phyloP scores from a whole-genome alignment of 2,329 filamentous ascomycete genomes.

The Ophiostoma triangulosporum region DNA sequence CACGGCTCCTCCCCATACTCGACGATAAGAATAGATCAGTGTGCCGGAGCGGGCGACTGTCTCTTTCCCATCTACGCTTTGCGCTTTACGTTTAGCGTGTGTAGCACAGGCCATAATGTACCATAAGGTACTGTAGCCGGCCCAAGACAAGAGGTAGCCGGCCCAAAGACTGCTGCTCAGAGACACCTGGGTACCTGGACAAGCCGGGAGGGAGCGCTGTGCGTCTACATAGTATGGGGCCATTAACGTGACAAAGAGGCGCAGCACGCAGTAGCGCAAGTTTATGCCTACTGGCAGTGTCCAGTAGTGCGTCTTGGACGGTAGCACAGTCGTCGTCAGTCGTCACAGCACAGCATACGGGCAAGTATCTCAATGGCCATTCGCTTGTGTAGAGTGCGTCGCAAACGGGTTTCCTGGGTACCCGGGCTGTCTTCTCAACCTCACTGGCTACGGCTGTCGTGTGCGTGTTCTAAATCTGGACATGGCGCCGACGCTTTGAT shows the following conservation, averaged over 20 bases:
- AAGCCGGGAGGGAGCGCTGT: background rate
- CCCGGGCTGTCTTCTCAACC: background rate
- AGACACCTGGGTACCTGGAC: background rate
- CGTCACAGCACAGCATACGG: background rate
- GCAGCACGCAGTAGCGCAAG: background rate
- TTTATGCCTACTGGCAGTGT: background rate
- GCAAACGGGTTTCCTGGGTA: background rate
- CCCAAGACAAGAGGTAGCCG: background rate
- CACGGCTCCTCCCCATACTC: background rate
- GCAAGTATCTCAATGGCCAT: too few species aligned
- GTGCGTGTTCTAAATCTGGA: background rate
- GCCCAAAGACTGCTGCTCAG: background rate
- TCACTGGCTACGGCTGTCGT: background rate
- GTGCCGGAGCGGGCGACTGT: background rate
- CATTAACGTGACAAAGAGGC: background rate
- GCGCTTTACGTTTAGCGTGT: too few species aligned
- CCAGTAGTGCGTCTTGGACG: background rate
- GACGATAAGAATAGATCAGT: background rate
- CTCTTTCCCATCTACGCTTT: too few species aligned
- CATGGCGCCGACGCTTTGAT: background rate
- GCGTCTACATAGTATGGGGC: background rate
- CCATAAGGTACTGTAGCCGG: background rate
- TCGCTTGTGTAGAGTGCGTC: too few species aligned
- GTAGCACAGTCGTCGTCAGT: background rate
- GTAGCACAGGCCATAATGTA: too few species aligned